phyloP scores from a whole-genome alignment of 2,329 filamentous ascomycete genomes.

The Drechslera avenae region DNA sequence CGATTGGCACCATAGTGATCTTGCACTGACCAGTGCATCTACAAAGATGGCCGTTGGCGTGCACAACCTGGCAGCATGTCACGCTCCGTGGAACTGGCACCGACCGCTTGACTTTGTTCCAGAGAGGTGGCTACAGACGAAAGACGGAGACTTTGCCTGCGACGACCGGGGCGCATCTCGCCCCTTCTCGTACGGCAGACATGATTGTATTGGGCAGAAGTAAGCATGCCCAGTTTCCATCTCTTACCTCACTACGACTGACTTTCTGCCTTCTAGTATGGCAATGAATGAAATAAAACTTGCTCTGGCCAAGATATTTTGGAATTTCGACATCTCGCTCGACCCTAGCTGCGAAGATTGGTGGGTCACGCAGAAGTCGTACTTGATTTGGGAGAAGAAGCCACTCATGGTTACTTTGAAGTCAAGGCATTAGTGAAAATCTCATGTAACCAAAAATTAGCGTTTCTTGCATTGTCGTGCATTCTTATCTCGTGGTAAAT shows the following conservation, averaged over 20 bases:
- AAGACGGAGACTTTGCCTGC: constrained; percentile 2
- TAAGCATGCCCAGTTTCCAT: not conserved
- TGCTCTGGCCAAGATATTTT: constrained; percentile 3
- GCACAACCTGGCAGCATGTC: constrained; percentile 5
- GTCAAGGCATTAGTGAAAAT: not conserved
- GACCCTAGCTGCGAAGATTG: not conserved
- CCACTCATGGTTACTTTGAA: constrained; percentile 2
- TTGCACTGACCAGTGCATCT: not conserved
- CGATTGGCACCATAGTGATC: not conserved
- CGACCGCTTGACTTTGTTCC: constrained; percentile 7
- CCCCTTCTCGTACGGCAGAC: constrained; percentile 6
- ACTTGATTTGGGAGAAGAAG: constrained; percentile 7
- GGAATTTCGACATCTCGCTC: constrained; percentile 3
- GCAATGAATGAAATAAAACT: constrained; percentile 6
- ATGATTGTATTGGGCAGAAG: constrained; percentile 6
- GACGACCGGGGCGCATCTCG: constrained; percentile 6
- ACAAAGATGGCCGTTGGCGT: constrained; percentile 3
- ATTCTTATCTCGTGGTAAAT: not conserved
- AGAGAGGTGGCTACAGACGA: constrained; percentile 6
- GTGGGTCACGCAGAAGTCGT: constrained; percentile 6
- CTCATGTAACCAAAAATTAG: not conserved
- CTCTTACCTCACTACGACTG: not conserved
- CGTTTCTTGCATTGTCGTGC: not conserved
- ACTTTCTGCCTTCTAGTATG: not conserved
- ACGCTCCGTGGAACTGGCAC: constrained; percentile 5